phyloP scores from a whole-genome alignment of 2,329 filamentous ascomycete genomes.

The Podosphaera xanthii region DNA sequence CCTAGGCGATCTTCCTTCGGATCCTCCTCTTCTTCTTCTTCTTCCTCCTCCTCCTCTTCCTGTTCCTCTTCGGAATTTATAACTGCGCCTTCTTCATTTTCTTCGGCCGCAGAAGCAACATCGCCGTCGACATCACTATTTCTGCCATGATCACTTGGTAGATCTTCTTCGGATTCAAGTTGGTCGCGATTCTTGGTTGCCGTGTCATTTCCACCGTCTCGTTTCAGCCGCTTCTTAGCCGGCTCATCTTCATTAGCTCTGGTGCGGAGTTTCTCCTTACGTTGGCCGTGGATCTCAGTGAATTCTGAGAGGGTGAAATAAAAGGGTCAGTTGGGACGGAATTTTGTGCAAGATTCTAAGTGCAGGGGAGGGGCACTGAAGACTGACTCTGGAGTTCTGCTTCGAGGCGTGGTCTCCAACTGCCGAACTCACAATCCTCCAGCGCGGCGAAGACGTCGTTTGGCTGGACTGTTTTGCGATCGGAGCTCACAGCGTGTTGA shows the following conservation, averaged over 20 bases:
- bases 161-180: background rate
- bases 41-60: conserved; percentile 25
- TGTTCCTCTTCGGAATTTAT: conserved; percentile 29
- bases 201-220: background rate
- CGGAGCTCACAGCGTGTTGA: conserved; percentile 39
- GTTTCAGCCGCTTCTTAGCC: background rate
- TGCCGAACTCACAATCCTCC: conserved; percentile 48
- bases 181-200: background rate
- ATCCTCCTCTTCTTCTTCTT: background rate
- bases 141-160: conserved; percentile 13
- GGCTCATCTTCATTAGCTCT: conserved; percentile 26
- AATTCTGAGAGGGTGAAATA: conserved; percentile 3
- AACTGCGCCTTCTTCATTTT: conserved; percentile 25
- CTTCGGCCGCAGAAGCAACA: conserved; percentile 27
- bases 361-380: conserved; percentile 15
- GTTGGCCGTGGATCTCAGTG: conserved; percentile 4
- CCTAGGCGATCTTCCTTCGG: background rate
- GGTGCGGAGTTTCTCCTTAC: conserved; percentile 26
- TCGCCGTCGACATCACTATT: conserved; percentile 47
- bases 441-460: conserved; percentile 56
- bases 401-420: conserved; percentile 49
- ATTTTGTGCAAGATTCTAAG: conserved; percentile 2
- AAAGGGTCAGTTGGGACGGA: background rate
- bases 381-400: conserved; percentile 47
- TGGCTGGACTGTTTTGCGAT: conserved; percentile 58